These are phyloP conservation scores for Stenogyne calaminthoides DNA, from an alignment of 305 asterid species.

Conservation along the genomic window DNA sequence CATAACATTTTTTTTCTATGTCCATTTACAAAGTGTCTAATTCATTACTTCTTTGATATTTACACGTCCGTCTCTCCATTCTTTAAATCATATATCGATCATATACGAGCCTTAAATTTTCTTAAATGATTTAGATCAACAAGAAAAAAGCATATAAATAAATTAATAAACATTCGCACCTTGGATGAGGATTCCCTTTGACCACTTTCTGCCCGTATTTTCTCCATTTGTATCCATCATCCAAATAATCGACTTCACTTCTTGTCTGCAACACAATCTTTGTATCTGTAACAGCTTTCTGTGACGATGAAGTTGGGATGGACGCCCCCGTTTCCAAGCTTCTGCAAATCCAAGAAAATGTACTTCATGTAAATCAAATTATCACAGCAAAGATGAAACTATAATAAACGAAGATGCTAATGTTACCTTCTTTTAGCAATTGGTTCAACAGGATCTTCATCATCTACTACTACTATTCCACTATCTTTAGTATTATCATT, in stretches of 20 bases:
- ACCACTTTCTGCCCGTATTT: conserved; percentile 93
- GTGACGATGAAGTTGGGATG: conserved; percentile 44
- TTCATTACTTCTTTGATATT: not conserved
- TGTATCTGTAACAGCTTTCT: conserved; percentile 57
- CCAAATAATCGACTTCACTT: conserved; percentile 86
- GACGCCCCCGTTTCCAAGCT: conserved; percentile 42
- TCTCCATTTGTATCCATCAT: conserved; percentile 86
- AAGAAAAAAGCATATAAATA: not conserved
- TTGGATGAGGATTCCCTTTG: conserved; percentile 84
- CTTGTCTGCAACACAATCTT: conserved; percentile 79
- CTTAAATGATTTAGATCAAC: not conserved
- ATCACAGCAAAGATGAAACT: not conserved
- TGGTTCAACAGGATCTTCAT: conserved; percentile 55
- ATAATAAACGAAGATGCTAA: conserved; percentile 3
- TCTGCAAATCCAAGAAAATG: conserved; percentile 44
- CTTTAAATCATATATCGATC: not conserved
- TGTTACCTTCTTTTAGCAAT: conserved; percentile 70
- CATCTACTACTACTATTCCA: conserved; percentile 38
- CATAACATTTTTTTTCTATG: too few relatives aligned
- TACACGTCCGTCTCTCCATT: not conserved
- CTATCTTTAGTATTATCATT: conserved; percentile 39
- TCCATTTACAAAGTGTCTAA: not conserved
- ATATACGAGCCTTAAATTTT: not conserved
- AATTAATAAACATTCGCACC: conserved; percentile 37
- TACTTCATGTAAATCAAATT: not conserved